A percentile compares a stretch with the other conserved stretches of the same genome.
These are phyloP conservation scores for Arabidopsis suecica DNA, from an alignment of 345 rosid species.

Conservation along the genomic window DNA sequence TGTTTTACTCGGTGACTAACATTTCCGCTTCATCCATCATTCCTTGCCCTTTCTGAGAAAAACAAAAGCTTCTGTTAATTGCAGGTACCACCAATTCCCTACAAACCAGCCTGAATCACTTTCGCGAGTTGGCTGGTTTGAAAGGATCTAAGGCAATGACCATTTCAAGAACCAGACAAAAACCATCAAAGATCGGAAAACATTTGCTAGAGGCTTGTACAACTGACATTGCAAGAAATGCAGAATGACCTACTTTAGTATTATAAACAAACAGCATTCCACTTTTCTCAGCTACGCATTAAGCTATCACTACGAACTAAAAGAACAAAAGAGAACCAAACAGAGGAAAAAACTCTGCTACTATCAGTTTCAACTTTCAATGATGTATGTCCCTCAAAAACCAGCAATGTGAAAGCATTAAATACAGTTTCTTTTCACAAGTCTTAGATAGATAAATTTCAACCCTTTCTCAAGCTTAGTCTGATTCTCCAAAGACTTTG, in stretches of 20 bases:
- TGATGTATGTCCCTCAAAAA: background rate
- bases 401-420: slow-evolving; percentile 6
- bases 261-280: background rate
- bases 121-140: background rate
- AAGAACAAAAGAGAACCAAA: background rate
- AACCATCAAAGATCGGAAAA: background rate
- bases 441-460: background rate
- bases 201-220: background rate
- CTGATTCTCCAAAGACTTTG: slow-evolving; percentile 7
- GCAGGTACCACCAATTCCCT: slow-evolving; percentile 1
- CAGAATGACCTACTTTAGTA: background rate
- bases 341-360: background rate
- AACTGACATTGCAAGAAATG: background rate
- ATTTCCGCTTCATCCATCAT: slow-evolving; percentile 38
- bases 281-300: slow-evolving; percentile 4
- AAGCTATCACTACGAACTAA: slow-evolving; percentile 3
- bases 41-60: slow-evolving; percentile 15
- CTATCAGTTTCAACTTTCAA: background rate
- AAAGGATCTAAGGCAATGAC: background rate
- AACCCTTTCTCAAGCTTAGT: background rate
- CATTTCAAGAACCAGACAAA: slow-evolving; percentile 1
- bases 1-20: slow-evolving; percentile 42
- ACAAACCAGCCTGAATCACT: slow-evolving; percentile 1
- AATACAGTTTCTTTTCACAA: background rate
- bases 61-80: slow-evolving; percentile 22